Conservation (phyloP, 2,329 filamentous ascomycete species). For the Apiospora kogelbergensis region DNA sequence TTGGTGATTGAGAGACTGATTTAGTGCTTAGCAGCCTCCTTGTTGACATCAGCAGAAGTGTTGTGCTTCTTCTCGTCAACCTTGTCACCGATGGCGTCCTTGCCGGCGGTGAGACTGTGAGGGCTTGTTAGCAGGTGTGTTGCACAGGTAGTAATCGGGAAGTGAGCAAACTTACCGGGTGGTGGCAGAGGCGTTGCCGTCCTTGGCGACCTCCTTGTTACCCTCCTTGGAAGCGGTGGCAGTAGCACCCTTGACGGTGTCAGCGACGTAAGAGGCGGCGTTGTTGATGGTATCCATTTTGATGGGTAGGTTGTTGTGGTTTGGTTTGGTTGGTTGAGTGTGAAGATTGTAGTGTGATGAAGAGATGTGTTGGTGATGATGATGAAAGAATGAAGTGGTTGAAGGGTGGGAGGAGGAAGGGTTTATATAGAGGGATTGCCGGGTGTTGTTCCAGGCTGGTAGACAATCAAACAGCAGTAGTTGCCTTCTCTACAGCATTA, state of each 20-base stretch:
- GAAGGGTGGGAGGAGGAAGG: not conserved
- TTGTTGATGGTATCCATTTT: slow-evolving; percentile 58
- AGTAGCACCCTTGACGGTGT: slow-evolving; percentile 56
- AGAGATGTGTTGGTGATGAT: slow-evolving; percentile 6
- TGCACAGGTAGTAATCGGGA: not conserved
- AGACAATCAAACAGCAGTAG: not conserved
- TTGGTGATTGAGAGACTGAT: not conserved
- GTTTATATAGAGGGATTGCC: slow-evolving; percentile 8
- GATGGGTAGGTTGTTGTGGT: slow-evolving; percentile 24
- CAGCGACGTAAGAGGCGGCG: slow-evolving; percentile 68
- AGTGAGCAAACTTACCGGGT: slow-evolving; percentile 38
- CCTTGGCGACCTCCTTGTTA: slow-evolving; percentile 71
- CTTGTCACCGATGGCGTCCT: slow-evolving; percentile 50
- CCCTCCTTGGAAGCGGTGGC: slow-evolving; percentile 63
- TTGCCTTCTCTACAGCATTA: slow-evolving; percentile 17
- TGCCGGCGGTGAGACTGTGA: slow-evolving; percentile 40
- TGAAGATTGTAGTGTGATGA: not conserved
- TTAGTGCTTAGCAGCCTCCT: slow-evolving; percentile 38
- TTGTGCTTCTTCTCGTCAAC: slow-evolving; percentile 38
- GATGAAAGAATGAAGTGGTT: not conserved
- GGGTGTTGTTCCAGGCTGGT: too few species aligned
- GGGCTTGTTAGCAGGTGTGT: not conserved
- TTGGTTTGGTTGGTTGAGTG: not conserved
- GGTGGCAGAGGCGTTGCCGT: slow-evolving; percentile 48
- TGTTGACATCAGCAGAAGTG: slow-evolving; percentile 34